These are phyloP conservation scores for Ormosia semicastrata DNA, from an alignment of 306 rosid species.

Conservation along the genomic window DNA sequence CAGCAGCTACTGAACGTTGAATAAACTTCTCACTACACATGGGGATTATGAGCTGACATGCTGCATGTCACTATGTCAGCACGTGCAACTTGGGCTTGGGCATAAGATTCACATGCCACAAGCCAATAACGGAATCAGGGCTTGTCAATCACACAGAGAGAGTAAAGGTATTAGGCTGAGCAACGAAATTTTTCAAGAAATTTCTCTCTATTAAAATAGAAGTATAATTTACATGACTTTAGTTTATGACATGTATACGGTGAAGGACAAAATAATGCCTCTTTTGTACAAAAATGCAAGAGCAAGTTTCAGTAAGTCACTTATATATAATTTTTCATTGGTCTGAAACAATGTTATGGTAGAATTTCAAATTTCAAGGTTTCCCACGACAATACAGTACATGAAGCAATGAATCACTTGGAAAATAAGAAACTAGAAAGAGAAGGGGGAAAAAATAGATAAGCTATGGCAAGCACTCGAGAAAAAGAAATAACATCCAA, in stretches of 20 bases:
- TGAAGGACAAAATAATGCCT: neutral
- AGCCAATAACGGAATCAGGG: neutral
- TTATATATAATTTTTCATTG: neutral
- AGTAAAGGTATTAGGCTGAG: neutral
- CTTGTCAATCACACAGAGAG: neutral
- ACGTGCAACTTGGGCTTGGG: neutral
- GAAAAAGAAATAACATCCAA: neutral
- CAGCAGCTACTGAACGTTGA: no score
- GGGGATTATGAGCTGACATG: neutral
- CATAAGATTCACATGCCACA: neutral
- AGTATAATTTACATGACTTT: neutral
- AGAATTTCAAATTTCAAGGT: neutral
- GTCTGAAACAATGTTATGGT: neutral
- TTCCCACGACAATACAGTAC: neutral
- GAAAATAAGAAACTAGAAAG: neutral
- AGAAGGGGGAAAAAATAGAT: neutral
- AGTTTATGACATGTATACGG: neutral
- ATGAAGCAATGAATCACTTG: neutral
- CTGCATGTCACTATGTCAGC: neutral
- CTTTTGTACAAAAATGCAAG: neutral
- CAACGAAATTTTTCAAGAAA: neutral
- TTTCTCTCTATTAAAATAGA: neutral
- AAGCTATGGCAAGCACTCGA: neutral
- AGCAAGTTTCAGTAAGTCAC: neutral
- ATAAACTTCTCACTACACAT: neutral